These are phyloP conservation scores for Cyberlindnera lachancei DNA, from an alignment of 805 yeast genomes.

Conservation along the genomic window DNA sequence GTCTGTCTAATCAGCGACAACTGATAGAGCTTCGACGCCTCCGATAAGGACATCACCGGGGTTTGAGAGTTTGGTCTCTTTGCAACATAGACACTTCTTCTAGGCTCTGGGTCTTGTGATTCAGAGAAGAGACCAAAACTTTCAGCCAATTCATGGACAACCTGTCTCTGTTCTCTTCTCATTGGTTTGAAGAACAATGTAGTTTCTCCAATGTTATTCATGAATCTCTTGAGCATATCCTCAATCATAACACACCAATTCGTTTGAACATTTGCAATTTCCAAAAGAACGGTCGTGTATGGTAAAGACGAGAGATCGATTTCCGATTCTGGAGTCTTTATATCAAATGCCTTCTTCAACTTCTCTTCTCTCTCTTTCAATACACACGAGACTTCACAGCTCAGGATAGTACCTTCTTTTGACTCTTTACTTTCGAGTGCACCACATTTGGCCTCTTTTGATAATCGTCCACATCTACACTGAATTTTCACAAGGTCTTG, in stretches of 20 bases:
- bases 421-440: constrained; percentile 30
- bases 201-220: constrained; percentile 29
- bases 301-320: constrained; percentile 12
- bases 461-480: constrained; percentile 61
- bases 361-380: constrained; percentile 49
- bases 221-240: constrained; percentile 39
- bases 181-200: constrained; percentile 65
- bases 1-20: constrained; percentile 23
- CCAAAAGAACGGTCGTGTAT: constrained; percentile 18
- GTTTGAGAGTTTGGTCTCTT: constrained; percentile 23
- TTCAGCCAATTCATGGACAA: constrained; percentile 61
- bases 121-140: constrained; percentile 54
- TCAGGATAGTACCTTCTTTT: constrained; percentile 29
- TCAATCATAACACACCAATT: constrained; percentile 69
- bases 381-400: constrained; percentile 69
- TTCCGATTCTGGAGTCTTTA: constrained; percentile 6
- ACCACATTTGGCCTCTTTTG: constrained; percentile 47
- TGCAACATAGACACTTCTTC: constrained; percentile 60
- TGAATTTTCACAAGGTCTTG: constrained; percentile 37
- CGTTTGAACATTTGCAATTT: constrained; percentile 33
- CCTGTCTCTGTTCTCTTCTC: constrained; percentile 59
- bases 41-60: constrained; percentile 41
- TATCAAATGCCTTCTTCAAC: constrained; percentile 56
- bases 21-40: constrained; percentile 32
- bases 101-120: constrained; percentile 78